These are phyloP conservation scores for Phlyctochytrium arcticum DNA, from an alignment of 192 early-diverging fungal genomes.

Conservation along the genomic window DNA sequence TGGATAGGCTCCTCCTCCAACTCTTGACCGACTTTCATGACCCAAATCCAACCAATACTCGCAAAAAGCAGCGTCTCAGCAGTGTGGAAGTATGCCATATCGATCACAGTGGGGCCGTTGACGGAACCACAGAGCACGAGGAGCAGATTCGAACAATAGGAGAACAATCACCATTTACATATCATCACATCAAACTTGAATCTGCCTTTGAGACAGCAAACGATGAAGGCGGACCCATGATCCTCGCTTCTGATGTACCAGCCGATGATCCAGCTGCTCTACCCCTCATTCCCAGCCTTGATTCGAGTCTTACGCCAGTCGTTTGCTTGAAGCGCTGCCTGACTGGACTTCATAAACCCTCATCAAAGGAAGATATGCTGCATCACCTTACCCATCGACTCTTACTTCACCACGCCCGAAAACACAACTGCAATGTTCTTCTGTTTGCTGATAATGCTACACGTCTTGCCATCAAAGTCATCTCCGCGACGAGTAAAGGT, in stretches of 20 bases:
- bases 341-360: slow-evolving; percentile 49
- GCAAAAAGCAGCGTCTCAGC: slow-evolving; percentile 57
- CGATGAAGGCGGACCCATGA: slow-evolving; percentile 14
- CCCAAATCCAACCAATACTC: slow-evolving; percentile 48
- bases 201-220: slow-evolving; percentile 55
- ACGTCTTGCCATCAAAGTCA: slow-evolving; percentile 69
- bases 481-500: slow-evolving; percentile 76
- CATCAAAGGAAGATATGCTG: slow-evolving; percentile 68
- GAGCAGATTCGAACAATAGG: slow-evolving; percentile 15
- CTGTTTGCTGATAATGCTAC: slow-evolving; percentile 78
- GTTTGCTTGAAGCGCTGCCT: slow-evolving; percentile 53
- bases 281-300: not conserved
- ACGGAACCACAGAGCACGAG: slow-evolving; percentile 26
- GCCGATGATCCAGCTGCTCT: not conserved
- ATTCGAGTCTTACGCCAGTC: not conserved
- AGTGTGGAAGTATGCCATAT: slow-evolving; percentile 71
- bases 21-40: slow-evolving; percentile 59
- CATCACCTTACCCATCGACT: slow-evolving; percentile 59
- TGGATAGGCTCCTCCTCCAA: slow-evolving; percentile 57
- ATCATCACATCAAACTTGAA: slow-evolving; percentile 54
- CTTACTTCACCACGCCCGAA: slow-evolving; percentile 48
- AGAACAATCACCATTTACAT: slow-evolving; percentile 12
- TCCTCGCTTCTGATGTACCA: not conserved
- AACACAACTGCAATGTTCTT: slow-evolving; percentile 53
- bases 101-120: slow-evolving; percentile 65